Conservation (phyloP, 176 grass and related monocot genomes). For the Stipa capillata region DNA sequence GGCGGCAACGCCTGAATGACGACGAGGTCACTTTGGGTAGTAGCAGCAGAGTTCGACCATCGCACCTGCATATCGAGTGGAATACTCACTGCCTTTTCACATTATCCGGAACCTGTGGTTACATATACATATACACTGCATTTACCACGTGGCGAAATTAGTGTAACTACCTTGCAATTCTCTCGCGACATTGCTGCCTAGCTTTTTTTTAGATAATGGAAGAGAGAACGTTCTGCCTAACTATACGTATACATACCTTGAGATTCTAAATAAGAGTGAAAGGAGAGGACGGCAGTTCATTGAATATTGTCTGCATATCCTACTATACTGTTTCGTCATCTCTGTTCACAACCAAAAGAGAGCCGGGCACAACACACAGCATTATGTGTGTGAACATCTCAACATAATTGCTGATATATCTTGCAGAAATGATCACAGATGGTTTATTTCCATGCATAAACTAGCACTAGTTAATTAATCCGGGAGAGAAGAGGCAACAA, state of each 20-base stretch:
- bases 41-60: neutral
- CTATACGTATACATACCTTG: neutral
- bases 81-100: neutral
- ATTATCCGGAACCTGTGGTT: neutral
- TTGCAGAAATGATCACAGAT: neutral
- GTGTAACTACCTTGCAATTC: neutral
- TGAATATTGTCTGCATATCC: neutral
- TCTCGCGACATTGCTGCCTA: neutral
- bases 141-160: neutral
- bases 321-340: neutral
- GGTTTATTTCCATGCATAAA: neutral
- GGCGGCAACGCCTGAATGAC: neutral
- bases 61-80: neutral
- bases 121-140: neutral
- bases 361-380: neutral
- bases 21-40: neutral
- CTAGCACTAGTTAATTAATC: neutral
- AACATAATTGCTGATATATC: neutral
- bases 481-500: neutral
- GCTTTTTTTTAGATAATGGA: no score
- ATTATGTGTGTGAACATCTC: neutral
- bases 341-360: neutral
- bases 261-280: neutral
- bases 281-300: neutral
- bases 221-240: no score